phyloP scores from a whole-genome alignment of 225 moss, liverwort and hornwort genomes.

The Marchantia polymorpha region DNA sequence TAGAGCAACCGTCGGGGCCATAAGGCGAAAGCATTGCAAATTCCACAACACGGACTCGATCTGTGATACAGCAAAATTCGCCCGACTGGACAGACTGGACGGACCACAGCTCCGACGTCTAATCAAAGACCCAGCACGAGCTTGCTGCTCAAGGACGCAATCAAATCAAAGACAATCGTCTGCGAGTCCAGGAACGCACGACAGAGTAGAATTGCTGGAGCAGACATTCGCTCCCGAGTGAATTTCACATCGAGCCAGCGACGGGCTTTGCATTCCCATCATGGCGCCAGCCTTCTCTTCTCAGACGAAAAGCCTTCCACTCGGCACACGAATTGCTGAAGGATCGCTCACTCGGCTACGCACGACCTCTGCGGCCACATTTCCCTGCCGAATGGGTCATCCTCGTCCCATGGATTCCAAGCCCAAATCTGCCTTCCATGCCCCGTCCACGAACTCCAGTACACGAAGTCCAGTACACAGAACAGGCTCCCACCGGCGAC shows the following conservation, averaged over 20 bases:
- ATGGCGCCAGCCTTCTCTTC: neutral
- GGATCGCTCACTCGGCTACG: no score
- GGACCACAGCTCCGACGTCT: neutral
- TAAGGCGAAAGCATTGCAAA: neutral
- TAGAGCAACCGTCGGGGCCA: neutral
- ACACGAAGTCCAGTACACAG: no score
- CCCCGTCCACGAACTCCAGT: no score
- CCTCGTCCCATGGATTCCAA: no score
- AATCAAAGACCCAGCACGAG: neutral
- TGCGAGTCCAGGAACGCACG: neutral
- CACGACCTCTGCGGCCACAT: no score
- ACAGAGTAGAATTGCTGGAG: neutral
- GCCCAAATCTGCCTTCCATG: no score
- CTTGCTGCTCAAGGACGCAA: neutral
- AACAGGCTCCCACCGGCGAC: no score
- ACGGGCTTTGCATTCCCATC: neutral
- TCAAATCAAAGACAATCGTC: neutral
- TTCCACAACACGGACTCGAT: neutral
- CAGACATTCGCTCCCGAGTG: neutral
- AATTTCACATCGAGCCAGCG: constrained; percentile 4
- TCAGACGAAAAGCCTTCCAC: neutral
- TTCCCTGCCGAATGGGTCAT: no score
- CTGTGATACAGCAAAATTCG: neutral
- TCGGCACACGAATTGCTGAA: no score
- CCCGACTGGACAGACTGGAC: neutral